Base-by-base conservation (phyloP, 441 rosid genomes). In the Iberis amara region DNA sequence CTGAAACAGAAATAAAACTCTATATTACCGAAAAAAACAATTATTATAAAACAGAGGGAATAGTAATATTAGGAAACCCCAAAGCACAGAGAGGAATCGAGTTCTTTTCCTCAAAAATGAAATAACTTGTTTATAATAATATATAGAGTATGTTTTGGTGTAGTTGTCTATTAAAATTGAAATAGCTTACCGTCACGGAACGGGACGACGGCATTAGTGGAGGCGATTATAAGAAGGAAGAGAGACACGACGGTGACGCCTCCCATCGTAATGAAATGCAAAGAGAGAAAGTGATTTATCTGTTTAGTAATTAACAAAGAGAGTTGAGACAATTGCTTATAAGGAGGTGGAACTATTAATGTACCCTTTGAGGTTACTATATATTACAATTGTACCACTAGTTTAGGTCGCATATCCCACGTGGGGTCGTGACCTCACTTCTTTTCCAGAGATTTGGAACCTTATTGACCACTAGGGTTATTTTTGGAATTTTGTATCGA, bases 171-270 rank as follows among this genome's bases (percentile, higher is more conserved):
- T 6, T 5, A 30, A 2, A 5, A 30, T 5, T 5, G 3, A 28
- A 4, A n/a, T 42, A 15, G 48, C 68, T 61, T 64, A 84, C 82
- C 80, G 46, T 81, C 89, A 44, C 64, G 65, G 58, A 75, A 57
- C 9, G 10, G 3, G 64, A 64, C 63, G 47, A 59, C 31, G 23
- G 59, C 72, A 68, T 39, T 52, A 3, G 15, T 53, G 40, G 71
- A 32, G 79, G 75, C 61, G 38, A 64, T 58, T 31, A 80, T 77
- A 8, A 82, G 74, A 76, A 68, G 76, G 11, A 79, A 68, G 38
- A 64, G 27, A 37, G 53, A 43, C 68, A 67, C 81, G 73, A 70
- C 56, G 71, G 64, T 51, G 59, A 51, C 11, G n/a, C 53, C 69
- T 51, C 69, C 53, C 69, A 64, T 64, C 37, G 11, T 64, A 10